Evolutionary conservation across 371 early-diverging fungal species (phyloP), one percentile per base, ranked within the genome.

Genomic region (Cladochytrium tenue): DNA sequence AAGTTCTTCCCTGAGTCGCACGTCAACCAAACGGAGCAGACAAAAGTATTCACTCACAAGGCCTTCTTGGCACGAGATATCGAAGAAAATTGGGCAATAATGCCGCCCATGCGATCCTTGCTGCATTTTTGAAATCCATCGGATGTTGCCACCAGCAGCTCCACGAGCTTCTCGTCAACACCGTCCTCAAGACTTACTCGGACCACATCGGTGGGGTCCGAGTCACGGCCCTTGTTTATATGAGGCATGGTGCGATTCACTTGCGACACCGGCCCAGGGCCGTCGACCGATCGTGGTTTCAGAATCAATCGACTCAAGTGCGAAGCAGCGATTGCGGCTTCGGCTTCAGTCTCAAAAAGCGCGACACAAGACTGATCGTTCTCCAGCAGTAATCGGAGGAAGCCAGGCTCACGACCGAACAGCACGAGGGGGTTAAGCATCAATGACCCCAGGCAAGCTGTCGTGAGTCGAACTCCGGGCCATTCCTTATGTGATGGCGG

Each of bases 61-160:
- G 63, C 63, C 28, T 56, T 63, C 56, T 56, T 63, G 31, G 63
- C 56, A 15, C 35, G 3, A 5, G 63, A 31, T 5, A 63, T 34
- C 2, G 30, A 17, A 30, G 31, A 15, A n/a, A 63, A 63, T 5
- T n/a, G 4, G 33, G 51, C 63, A 53, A 25, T 5, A 5, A 13
- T 10, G 7, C 15, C 30, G 10, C 35, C 35, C 2, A 23, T 34
- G 53, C 2, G 30, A 50, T 5, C 25, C 2, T 17, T 52, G 30
- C 13, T 7, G 20, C 51, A 17, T 7, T 28, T 4, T 7, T 30
- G 10, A 58, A 51, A 57, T 3, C 65, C 63, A 10, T 63, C 63
- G 27, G 26, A 55, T 7, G 17, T 25, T 56, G 25, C 51, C 32
- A 63, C 10, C 7, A 63, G 43, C 5, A 13, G 34, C 35, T 34